A percentile compares a stretch with the other conserved stretches of the same genome.
Conservation (phyloP, 805 yeast genomes). For the Debaryomyces prosopidis region DNA sequence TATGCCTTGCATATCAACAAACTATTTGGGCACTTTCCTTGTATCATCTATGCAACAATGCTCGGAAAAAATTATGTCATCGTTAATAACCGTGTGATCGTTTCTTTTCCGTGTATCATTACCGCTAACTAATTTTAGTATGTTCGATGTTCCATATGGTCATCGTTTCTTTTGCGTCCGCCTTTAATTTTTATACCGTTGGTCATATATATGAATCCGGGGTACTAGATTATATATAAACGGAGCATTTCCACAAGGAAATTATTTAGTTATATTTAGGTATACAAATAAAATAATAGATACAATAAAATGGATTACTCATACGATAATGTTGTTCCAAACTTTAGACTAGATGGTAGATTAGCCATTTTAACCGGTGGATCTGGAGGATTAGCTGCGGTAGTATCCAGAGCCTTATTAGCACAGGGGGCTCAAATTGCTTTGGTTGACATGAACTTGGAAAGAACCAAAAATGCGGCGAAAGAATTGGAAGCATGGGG, state of each 20-base stretch:
- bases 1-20: too few relatives aligned
- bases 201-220: background rate
- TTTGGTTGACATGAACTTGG: constrained; percentile 65
- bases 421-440: constrained; percentile 82
- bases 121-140: background rate
- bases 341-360: constrained; percentile 67
- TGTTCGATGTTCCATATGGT: background rate
- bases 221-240: background rate
- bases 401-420: constrained; percentile 62
- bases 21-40: too few relatives aligned
- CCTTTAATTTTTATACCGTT: background rate
- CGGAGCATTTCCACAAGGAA: background rate
- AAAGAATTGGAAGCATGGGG: constrained; percentile 50
- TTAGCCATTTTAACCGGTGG: constrained; percentile 79
- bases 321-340: constrained; percentile 54
- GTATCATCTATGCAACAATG: background rate
- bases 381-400: constrained; percentile 73
- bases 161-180: background rate
- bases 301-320: constrained; percentile 26
- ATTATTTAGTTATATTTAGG: background rate
- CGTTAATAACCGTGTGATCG: background rate
- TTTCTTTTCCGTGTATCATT: background rate
- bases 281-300: background rate
- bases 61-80: background rate
- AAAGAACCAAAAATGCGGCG: constrained; percentile 57